A percentile compares a stretch with the other conserved stretches of the same genome.
phyloP scores from a whole-genome alignment of 768 basidiomycete species.

The Lentinula sp. region DNA sequence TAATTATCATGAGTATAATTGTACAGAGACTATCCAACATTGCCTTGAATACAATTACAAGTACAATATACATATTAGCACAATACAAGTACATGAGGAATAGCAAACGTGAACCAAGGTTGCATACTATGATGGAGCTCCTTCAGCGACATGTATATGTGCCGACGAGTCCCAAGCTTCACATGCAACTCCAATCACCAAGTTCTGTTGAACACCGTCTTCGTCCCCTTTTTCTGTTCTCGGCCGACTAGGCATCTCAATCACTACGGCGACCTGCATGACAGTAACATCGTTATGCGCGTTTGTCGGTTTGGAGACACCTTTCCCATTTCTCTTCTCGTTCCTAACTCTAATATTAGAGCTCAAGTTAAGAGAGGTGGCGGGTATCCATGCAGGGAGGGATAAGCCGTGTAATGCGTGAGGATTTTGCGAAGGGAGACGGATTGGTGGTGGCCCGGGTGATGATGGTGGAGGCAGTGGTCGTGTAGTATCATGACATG shows the following conservation, averaged over 20 bases:
- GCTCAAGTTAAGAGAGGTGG: neutral
- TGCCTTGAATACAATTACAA: neutral
- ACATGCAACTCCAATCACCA: slow-evolving; percentile 1
- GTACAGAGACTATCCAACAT: neutral
- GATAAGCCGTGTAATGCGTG: slow-evolving; percentile 8
- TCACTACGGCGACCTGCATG: slow-evolving; percentile 37
- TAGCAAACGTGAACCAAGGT: too few relatives aligned
- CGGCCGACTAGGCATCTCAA: slow-evolving; percentile 36
- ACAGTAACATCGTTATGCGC: neutral
- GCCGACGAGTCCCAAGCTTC: neutral
- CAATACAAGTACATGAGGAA: too few relatives aligned
- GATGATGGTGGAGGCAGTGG: neutral
- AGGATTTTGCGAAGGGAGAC: slow-evolving; percentile 2
- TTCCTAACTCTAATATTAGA: neutral
- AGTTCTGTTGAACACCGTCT: neutral
- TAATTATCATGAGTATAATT: neutral
- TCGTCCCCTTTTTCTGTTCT: neutral
- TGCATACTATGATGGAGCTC: neutral
- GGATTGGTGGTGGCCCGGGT: neutral
- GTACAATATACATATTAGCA: neutral
- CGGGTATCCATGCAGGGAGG: slow-evolving; percentile 5
- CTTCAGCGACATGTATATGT: neutral
- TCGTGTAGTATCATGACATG: neutral
- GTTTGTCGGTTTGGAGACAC: slow-evolving; percentile 14
- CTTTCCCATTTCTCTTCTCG: neutral